Evolutionary conservation across 768 basidiomycete genomes (phyloP).

Genomic region (Mycena vitilis): DNA sequence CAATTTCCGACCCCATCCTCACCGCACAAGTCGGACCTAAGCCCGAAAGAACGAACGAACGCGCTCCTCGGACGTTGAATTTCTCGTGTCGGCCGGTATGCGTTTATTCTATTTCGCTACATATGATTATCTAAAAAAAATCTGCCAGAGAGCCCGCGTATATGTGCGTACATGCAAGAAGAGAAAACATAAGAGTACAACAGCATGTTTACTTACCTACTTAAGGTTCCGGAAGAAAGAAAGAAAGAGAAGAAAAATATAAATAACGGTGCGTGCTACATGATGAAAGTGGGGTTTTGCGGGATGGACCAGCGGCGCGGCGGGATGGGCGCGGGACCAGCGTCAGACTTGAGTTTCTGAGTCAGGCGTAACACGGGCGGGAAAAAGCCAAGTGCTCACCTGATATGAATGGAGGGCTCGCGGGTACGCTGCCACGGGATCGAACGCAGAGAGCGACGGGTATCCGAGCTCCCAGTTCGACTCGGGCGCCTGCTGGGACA

Average conservation of each 20-base stretch:
- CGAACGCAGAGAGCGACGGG: conserved; percentile 23
- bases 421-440: conserved; percentile 30
- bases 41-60: background rate
- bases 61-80: background rate
- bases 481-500: conserved; percentile 14
- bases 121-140: conserved; percentile 3
- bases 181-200: conserved; percentile 20
- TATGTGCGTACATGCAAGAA: background rate
- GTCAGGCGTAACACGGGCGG: background rate
- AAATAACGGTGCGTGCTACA: conserved; percentile 22
- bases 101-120: conserved; percentile 17
- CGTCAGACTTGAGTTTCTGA: background rate
- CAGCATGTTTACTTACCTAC: conserved; percentile 28
- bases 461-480: conserved; percentile 35
- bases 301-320: conserved; percentile 28
- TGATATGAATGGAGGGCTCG: conserved; percentile 23
- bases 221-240: conserved; percentile 9
- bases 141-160: background rate
- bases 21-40: background rate
- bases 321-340: conserved; percentile 1
- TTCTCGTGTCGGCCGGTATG: background rate
- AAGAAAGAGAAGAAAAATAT: background rate
- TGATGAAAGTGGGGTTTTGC: conserved; percentile 3
- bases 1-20: conserved; percentile 6
- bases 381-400: conserved; percentile 1